Evolutionary conservation across 108 stramenopile species (phyloP), one percentile per base, ranked within the genome.

Genomic region (Cyclotella kingstonii): DNA sequence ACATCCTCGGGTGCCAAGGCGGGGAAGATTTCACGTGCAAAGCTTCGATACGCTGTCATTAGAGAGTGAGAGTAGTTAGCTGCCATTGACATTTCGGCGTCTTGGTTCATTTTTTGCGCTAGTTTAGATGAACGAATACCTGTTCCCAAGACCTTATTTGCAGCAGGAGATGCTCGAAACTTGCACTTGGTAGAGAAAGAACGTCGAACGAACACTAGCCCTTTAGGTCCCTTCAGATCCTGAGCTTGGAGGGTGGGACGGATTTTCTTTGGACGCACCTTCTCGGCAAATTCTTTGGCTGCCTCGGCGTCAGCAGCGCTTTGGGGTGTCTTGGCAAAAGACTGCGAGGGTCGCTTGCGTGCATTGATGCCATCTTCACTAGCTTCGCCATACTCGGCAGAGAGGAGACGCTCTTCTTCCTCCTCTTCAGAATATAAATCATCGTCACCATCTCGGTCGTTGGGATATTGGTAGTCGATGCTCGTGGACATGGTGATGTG

Each of bases 381-480:
- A 33, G 35, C 70, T 63, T 86, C 84, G 30, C 84, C 83, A 61
- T 86, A 47, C 47, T 60, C 62, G 26, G 61, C 62, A 18, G 82
- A 85, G 53, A 84, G 66, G 3, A 55, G 63, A 12, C 73, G 82
- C 58, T 90, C 85, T 63, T 83, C 79, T 56, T 85, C 83, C 40
- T 85, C 87, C 48, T 84, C 83, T 26, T 69, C 71, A 44, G 60
- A 54, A 48, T 72, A 43, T 36, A 75, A 60, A 5, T 29, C 59
- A 18, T 75, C 73, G 40, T 63, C 39, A 22, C 66, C 41, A 47
- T 64, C n/a, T n/a, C n/a, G 22, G 61, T 57, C 40, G 58, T 60
- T 54, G 46, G 23, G 36, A 18, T 55, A 42, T 28, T 44, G 46
- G 55, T 31, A 17, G 23, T 22, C 10, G 45, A 61, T 22, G 53